phyloP scores from a whole-genome alignment of 208 protist species.

The Wallacemonas collosoma region DNA sequence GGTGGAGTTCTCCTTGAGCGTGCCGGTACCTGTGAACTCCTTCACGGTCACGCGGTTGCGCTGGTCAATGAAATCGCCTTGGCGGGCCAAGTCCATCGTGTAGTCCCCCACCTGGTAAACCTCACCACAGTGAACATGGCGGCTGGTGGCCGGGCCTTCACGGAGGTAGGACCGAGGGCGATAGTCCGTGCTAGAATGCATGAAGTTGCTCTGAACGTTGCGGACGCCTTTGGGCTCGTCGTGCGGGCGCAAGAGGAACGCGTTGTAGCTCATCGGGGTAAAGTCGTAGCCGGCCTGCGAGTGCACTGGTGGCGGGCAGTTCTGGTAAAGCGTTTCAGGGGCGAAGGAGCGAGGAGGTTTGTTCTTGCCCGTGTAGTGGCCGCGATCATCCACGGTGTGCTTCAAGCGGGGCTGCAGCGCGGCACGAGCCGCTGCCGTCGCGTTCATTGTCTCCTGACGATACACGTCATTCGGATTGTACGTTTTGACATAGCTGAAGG shows the following conservation, averaged over 20 bases:
- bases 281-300: conserved; percentile 87
- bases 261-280: conserved; percentile 77
- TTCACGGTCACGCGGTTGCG: conserved; percentile 62
- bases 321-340: conserved; percentile 73
- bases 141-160: conserved; percentile 45
- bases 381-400: conserved; percentile 53
- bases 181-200: conserved; percentile 73
- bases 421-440: conserved; percentile 30
- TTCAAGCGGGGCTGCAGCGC: conserved; percentile 57
- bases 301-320: conserved; percentile 74
- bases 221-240: conserved; percentile 66
- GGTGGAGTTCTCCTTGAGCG: conserved; percentile 57
- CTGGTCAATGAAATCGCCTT: conserved; percentile 60
- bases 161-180: conserved; percentile 77
- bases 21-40: conserved; percentile 59
- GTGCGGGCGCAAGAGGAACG: conserved; percentile 61
- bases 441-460: conserved; percentile 45
- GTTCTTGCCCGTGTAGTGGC: conserved; percentile 58
- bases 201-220: conserved; percentile 75
- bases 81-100: conserved; percentile 73
- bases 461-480: conserved; percentile 80
- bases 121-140: conserved; percentile 86
- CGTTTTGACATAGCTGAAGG: conserved; percentile 46
- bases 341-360: conserved; percentile 66
- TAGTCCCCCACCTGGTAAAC: conserved; percentile 89